Conservation (phyloP, 2,329 filamentous ascomycete species). For the Colletotrichum karsti region DNA sequence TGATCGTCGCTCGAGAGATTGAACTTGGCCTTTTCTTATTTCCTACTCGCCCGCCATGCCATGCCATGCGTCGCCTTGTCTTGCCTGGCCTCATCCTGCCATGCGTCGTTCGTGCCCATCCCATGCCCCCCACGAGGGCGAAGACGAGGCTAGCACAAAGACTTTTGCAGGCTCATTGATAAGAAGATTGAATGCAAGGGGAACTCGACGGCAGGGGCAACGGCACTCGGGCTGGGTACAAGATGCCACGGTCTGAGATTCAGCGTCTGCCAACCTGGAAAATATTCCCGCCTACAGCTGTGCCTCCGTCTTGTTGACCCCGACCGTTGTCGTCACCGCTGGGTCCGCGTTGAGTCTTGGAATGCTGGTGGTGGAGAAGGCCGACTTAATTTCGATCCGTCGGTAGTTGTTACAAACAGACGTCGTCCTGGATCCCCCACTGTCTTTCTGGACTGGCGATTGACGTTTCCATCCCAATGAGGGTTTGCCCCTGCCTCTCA, state of each 20-base stretch:
- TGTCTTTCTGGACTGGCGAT: not conserved
- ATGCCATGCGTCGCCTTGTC: not conserved
- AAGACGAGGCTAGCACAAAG: not conserved
- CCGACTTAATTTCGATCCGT: slow-evolving; percentile 16
- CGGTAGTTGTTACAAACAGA: slow-evolving; percentile 27
- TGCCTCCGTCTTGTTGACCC: not conserved
- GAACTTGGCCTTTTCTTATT: slow-evolving; percentile 2
- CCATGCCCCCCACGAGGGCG: not conserved
- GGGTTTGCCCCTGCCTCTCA: slow-evolving; percentile 19
- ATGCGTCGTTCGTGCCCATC: not conserved
- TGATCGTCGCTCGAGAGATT: slow-evolving; percentile 21
- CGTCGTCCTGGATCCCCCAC: slow-evolving; percentile 3
- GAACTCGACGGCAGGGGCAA: not conserved
- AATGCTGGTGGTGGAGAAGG: slow-evolving; percentile 6
- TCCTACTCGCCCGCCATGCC: not conserved
- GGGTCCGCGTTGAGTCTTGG: not conserved
- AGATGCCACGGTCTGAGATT: not conserved
- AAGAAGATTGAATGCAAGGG: too few relatives aligned
- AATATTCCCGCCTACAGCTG: not conserved
- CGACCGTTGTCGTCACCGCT: slow-evolving; percentile 18
- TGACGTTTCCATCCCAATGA: slow-evolving; percentile 15
- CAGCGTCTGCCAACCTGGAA: slow-evolving; percentile 10
- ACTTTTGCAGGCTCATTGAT: too few relatives aligned
- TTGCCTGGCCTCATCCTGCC: too few relatives aligned
- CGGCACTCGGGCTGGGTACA: slow-evolving; percentile 1